Evolutionary conservation across 768 basidiomycete genomes (phyloP), one percentile per base, ranked within the genome.

Genomic region (Rickenella mellea): DNA sequence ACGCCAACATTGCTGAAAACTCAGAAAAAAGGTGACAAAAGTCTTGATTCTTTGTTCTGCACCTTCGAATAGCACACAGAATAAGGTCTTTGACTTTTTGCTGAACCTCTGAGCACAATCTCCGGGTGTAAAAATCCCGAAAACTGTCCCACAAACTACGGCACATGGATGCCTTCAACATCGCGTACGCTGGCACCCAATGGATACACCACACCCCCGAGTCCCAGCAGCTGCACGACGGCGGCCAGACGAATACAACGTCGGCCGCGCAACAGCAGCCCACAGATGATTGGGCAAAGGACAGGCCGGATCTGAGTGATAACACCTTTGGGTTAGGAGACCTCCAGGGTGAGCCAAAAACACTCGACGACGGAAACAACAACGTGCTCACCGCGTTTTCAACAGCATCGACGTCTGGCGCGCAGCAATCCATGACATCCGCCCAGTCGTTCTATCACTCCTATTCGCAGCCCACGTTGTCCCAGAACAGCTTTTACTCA

Each of bases 391-490:
- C 51, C 51, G 28, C 45, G 32, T 28, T 35, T 43, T 27, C 45
- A 40, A 52, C 61, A 52, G 50, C 61, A 57, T 61, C 59, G 55
- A 45, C 40, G 42, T 20, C 14, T 20, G 35, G 10, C 10, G 8
- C 35, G 35, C 9, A 37, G 9, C 10, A 20, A 37, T 25, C 14
- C 22, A 53, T 65, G 48, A 56, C 72, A 20, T 50, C 69, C 5
- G 52, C 71, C 2, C 51, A 69, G 0, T 64, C 66, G 43, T 49
- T 63, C 29, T 68, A 67, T 54, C 65, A 53, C 53, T 47, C 41
- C 5, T 60, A 54, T 40, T 19, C 55, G 32, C 46, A 51, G 12
- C 45, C 36, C 55, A 62, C 8, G 53, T 58, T 42, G 63, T 69
- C 22, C 57, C 67, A 3, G 63, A 67, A 3, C n/a, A n/a, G n/a